Percentiles rank a stretch among this genome's conserved stretches.
phyloP scores from a whole-genome alignment of 2,329 filamentous ascomycete genomes.

The Aspergillus nomiae region DNA sequence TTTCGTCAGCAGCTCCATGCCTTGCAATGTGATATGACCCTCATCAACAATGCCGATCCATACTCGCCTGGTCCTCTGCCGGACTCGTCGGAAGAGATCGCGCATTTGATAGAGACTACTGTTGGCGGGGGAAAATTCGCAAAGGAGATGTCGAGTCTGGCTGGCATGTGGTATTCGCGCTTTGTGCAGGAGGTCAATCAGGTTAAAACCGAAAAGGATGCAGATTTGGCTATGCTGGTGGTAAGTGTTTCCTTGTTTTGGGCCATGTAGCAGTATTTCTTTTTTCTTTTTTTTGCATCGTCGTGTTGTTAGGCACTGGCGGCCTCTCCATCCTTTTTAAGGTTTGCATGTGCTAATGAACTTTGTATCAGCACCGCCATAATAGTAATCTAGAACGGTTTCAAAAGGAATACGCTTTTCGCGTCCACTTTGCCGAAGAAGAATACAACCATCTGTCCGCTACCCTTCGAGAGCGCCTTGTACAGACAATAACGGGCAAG shows the following conservation, averaged over 20 bases:
- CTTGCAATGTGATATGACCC: slow-evolving; percentile 85
- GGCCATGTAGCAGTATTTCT: background rate
- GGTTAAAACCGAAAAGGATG: slow-evolving; percentile 82
- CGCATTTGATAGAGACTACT: slow-evolving; percentile 61
- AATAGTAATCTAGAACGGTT: slow-evolving; percentile 58
- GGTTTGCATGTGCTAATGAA: background rate
- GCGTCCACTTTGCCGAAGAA: slow-evolving; percentile 63
- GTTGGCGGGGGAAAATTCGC: slow-evolving; percentile 63
- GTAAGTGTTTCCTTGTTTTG: slow-evolving; percentile 55
- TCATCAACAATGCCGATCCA: slow-evolving; percentile 82
- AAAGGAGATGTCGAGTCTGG: slow-evolving; percentile 65
- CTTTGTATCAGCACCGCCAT: slow-evolving; percentile 56
- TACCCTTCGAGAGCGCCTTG: slow-evolving; percentile 63
- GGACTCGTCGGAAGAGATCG: slow-evolving; percentile 66
- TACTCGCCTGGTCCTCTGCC: slow-evolving; percentile 72
- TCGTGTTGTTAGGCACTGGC: background rate
- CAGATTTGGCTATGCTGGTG: slow-evolving; percentile 76
- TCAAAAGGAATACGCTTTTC: slow-evolving; percentile 59
- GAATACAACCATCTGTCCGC: slow-evolving; percentile 61
- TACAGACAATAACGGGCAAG: slow-evolving; percentile 60
- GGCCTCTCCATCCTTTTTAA: background rate
- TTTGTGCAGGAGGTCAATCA: slow-evolving; percentile 88
- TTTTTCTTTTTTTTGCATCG: slow-evolving; percentile 1
- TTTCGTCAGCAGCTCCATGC: slow-evolving; percentile 89
- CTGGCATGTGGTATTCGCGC: slow-evolving; percentile 80